Evolutionary conservation across 306 rosid species (phyloP), one percentile per base, ranked within the genome.

Genomic region (Gastrolobium villosum): DNA sequence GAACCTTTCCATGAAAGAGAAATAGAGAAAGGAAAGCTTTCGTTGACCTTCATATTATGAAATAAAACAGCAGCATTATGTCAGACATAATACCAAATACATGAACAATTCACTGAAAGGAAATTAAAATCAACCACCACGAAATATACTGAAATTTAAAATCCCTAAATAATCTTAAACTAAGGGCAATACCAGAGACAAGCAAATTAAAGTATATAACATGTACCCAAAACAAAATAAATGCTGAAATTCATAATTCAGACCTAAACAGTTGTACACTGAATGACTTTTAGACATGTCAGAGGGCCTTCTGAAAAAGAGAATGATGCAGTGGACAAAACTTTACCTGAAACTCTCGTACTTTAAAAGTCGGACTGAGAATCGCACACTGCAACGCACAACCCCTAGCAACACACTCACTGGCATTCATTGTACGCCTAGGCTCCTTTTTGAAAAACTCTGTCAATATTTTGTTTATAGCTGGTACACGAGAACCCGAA

Each of bases 331-430:
- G 3, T 0, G 44, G 41, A 48, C 65, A 50, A 11, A 36, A 65
- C 55, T 39, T 67, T 84, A 96, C 99, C 96, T 93, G 97, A 82
- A 93, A 96, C 63, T 96, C 97, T 43, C 99, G 79, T 0, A 96
- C 98, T 90, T 91, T 93, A 81, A 93, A 96, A 4, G 98, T 93
- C 26, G 99, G 98, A 81, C 99, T 96, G 50, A 96, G 97, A 72
- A 96, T 93, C 9, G 99, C 99, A 54, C 98, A 96, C 76, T 96
- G 85, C 85, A 96, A 82, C 44, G 99, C 99, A 86, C 92, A 86
- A 63, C 99, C 99, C 77, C 89, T 87, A 32, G 97, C 96, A 74
- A 96, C 96, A 77, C 99, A 93, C 71, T 96, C 99, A 68, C 98
- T 93, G 5, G 98, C 97, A 81, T 96, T 96, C 98, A 96, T 93